Conservation (phyloP, 805 yeast genomes). For the Lachancea nothofagi region DNA sequence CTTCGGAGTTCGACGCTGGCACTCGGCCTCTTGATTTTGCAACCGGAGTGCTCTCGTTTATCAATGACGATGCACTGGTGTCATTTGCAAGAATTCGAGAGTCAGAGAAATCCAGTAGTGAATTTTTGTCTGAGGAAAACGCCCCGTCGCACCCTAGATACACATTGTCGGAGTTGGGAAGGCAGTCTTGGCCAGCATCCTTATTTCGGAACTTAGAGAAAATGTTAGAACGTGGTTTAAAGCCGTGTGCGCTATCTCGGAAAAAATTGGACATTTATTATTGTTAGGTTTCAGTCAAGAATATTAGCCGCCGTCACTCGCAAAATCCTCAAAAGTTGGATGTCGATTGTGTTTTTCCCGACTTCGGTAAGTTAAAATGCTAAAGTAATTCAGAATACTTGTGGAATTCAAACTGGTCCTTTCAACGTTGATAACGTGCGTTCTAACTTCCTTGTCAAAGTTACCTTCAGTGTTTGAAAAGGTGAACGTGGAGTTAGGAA, state of each 20-base stretch:
- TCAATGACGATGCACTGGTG: background rate
- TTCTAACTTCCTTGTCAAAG: too few relatives aligned
- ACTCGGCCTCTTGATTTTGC: background rate
- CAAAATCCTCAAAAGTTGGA: background rate
- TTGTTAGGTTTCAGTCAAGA: too few relatives aligned
- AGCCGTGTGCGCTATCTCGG: constrained; percentile 28
- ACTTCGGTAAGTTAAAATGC: too few relatives aligned
- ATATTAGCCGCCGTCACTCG: constrained; percentile 5
- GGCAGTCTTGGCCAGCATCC: constrained; percentile 4
- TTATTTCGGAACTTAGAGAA: constrained; percentile 25
- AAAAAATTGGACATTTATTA: constrained; percentile 34
- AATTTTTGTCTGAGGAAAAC: background rate
- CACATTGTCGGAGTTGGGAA: constrained; percentile 14
- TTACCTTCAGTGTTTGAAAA: background rate
- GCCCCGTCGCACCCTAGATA: constrained; percentile 9
- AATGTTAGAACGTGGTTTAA: constrained; percentile 32
- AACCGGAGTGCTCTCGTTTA: constrained; percentile 9
- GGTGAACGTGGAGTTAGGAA: too few relatives aligned
- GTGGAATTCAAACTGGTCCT: too few relatives aligned
- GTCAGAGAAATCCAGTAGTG: constrained; percentile 1
- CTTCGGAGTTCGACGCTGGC: constrained; percentile 9
- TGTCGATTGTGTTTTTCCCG: too few relatives aligned
- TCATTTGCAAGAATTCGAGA: constrained; percentile 5
- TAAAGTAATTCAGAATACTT: too few relatives aligned
- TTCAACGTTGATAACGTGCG: too few relatives aligned